These are phyloP conservation scores for Juncus effusus DNA, from an alignment of 176 grass and related monocot species.

Conservation along the genomic window DNA sequence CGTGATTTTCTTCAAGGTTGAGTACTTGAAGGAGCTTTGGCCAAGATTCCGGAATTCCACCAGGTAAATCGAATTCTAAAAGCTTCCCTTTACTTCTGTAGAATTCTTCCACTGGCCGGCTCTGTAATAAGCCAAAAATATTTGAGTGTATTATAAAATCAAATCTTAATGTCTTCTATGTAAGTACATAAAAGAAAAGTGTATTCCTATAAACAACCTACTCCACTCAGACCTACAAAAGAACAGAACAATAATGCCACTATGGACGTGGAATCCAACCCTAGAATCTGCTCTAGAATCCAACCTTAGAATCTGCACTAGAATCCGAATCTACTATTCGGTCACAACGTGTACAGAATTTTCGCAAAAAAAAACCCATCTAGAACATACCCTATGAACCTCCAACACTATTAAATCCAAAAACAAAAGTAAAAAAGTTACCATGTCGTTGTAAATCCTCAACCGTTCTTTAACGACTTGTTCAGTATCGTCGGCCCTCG, in stretches of 20 bases:
- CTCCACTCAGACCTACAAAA: not conserved
- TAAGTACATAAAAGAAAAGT: slow-evolving; percentile 5
- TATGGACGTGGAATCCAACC: too few species aligned
- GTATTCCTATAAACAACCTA: not conserved
- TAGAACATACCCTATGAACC: too few species aligned
- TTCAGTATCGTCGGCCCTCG: slow-evolving; percentile 80
- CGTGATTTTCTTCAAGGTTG: slow-evolving; percentile 64
- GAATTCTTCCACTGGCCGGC: slow-evolving; percentile 79
- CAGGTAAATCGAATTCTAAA: slow-evolving; percentile 83
- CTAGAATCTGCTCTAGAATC: too few species aligned
- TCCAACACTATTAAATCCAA: too few species aligned
- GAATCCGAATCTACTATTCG: too few species aligned
- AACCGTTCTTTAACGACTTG: slow-evolving; percentile 76
- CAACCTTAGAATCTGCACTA: not conserved
- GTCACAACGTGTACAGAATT: not conserved
- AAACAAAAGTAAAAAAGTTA: slow-evolving; percentile 31
- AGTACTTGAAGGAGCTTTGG: slow-evolving; percentile 72
- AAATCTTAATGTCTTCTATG: not conserved
- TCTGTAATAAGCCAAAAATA: slow-evolving; percentile 39
- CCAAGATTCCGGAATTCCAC: slow-evolving; percentile 88
- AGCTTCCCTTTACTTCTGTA: slow-evolving; percentile 66
- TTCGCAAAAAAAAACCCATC: not conserved
- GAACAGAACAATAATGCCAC: not conserved
- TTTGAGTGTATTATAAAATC: not conserved
- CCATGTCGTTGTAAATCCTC: slow-evolving; percentile 73